These are phyloP conservation scores for Exidia glandulosa DNA, from an alignment of 768 basidiomycete genomes.

Conservation along the genomic window DNA sequence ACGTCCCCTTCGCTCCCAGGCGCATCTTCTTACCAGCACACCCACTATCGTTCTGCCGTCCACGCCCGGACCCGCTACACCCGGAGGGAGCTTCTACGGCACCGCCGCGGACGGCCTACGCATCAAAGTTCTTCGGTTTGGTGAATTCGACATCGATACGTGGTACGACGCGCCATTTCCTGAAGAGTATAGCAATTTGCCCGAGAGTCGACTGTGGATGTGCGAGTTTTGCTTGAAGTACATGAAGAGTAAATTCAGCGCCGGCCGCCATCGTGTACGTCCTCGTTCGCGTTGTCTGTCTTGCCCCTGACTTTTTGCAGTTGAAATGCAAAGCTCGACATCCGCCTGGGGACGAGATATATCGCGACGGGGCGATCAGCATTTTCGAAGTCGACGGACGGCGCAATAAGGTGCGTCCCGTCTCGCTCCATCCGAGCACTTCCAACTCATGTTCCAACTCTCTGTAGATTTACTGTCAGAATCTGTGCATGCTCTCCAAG, in stretches of 20 bases:
- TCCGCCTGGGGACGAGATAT: slow-evolving; percentile 98
- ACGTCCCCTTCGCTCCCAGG: slow-evolving; percentile 28
- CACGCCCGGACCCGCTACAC: slow-evolving; percentile 25
- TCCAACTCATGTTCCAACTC: not conserved
- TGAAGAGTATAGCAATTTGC: slow-evolving; percentile 88
- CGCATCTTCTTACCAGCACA: slow-evolving; percentile 48
- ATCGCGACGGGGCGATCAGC: slow-evolving; percentile 76
- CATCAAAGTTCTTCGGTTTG: slow-evolving; percentile 85
- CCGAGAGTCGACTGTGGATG: slow-evolving; percentile 88
- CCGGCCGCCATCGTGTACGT: slow-evolving; percentile 74
- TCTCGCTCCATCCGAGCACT: not conserved
- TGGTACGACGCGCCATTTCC: slow-evolving; percentile 99
- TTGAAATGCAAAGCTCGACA: slow-evolving; percentile 90
- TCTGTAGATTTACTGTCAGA: slow-evolving; percentile 90
- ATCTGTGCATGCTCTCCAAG: slow-evolving; percentile 91
- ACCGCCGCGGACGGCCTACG: slow-evolving; percentile 32
- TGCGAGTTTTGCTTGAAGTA: slow-evolving; percentile 98
- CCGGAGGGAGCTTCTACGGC: slow-evolving; percentile 7
- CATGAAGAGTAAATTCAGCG: slow-evolving; percentile 88
- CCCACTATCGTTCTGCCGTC: slow-evolving; percentile 21
- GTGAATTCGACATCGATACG: slow-evolving; percentile 85
- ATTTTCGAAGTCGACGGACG: slow-evolving; percentile 98
- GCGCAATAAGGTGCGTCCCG: slow-evolving; percentile 70
- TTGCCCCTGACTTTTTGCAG: slow-evolving; percentile 26
- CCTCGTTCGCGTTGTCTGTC: not conserved